Evolutionary conservation across 108 stramenopile genomes (phyloP).

Genomic region (Cyclotella atomus): DNA sequence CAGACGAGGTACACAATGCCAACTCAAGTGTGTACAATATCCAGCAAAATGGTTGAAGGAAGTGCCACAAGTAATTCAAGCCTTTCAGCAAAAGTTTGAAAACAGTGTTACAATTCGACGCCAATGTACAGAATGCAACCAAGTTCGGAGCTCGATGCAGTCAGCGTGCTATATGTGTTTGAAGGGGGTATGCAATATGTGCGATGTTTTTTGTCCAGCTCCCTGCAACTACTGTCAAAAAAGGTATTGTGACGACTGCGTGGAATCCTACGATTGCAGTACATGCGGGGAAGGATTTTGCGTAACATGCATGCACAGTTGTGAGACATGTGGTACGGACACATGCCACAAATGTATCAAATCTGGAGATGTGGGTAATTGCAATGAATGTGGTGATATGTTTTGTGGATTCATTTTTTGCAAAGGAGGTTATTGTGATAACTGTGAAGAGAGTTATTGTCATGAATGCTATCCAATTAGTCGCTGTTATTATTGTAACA

Average conservation of each 20-base stretch:
- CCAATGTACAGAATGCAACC: neutral
- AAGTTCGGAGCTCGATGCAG: neutral
- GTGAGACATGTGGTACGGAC: neutral
- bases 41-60: neutral
- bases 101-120: neutral
- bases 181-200: neutral
- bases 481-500: neutral
- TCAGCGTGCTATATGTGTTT: neutral
- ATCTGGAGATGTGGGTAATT: neutral
- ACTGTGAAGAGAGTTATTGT: neutral
- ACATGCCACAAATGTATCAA: neutral
- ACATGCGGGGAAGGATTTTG: neutral
- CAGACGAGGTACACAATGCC: neutral
- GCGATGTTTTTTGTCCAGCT: neutral
- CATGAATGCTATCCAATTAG: neutral
- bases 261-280: neutral
- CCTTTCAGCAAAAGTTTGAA: neutral
- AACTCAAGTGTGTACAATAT: neutral
- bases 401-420: neutral
- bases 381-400: neutral
- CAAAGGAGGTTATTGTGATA: neutral
- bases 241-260: neutral
- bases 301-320: neutral
- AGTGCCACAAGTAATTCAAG: neutral
- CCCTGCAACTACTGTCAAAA: neutral